Base-by-base conservation (phyloP, 352 stramenopile species). In the Globisporangium cederbergense region DNA sequence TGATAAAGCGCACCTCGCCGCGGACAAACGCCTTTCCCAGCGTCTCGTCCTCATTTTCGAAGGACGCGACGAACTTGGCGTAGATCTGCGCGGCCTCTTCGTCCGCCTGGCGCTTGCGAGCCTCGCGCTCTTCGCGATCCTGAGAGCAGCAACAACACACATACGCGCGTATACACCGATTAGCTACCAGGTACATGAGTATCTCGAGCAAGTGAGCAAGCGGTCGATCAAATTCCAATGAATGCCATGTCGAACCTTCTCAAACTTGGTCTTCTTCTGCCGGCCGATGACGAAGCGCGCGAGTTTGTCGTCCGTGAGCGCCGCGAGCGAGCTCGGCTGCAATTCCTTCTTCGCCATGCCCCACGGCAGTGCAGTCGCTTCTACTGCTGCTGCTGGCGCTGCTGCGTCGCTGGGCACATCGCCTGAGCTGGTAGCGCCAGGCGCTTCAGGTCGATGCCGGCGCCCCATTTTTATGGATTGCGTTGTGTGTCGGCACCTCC, bases 61-160 rank as follows among this genome's bases (percentile, higher is more conserved):
- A 97, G 10, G 89, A 96, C 42, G 87, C 86, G 38, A 97, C 89
- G 72, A 97, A 97, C 58, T 76, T 86, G 58, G 92, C 81, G 72
- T 96, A 97, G 62, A 96, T 91, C 68, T 86, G 83, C 34, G 88
- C 86, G 6, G 88, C 89, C 68, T 97, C 90, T 28, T 74, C 86
- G 45, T 97, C 90, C 0, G 89, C 90, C 50, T 88, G 77, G 49
- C 83, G 76, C 76, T 95, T 95, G 64, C 89, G 91, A 7, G 76
- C 71, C 68, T 97, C 90, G 3, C 86, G 81, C 58, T 93, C 79
- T 72, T 94, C 85, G 55, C 78, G 69, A 30, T 92, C 85, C 80
- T 91, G 36, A 18, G 3, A 20, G 9, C 3, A 8, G 13, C 30
- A 36, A 36, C 20, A 43, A 0, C 32, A 64, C 8, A 42, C 7